Base-by-base conservation (phyloP, 1,284 basidiomycete species). In the Agroathelia rolfsii region DNA sequence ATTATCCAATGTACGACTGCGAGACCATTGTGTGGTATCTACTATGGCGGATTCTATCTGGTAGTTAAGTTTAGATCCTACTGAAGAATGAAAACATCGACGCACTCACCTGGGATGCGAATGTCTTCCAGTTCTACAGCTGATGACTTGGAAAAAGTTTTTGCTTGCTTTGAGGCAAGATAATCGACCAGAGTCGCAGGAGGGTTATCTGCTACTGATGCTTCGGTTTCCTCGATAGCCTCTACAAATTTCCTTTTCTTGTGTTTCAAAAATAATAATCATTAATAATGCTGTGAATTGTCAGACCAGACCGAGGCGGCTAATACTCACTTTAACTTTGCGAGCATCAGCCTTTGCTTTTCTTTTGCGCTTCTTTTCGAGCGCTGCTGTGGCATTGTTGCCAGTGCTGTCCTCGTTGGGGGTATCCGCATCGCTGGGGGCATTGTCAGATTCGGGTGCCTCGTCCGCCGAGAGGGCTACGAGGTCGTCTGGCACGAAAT, bases 11-110 rank as follows among this genome's bases (percentile, higher is more conserved):
- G 72, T 74, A 50, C 86, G 69, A 40, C 72, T 67, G 34, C 64
- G 69, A 50, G 64, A 72, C 73, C 83, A 84, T 56, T 57, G 46
- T 13, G 71, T 76, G 38, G 84, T 85, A 55, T 88, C 82, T 46
- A 62, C 64, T 50, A 89, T 76, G 37, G 73, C 66, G 37, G 61
- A 64, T 54, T 72, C 84, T 86, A 58, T 58, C 69, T 70, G 50
- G 37, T 41, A 42, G 61, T 66, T 59, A 66, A 68, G 58, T 56
- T 63, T 51, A 64, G 55, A 58, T 52, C 33, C 36, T 37, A 43
- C 39, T 38, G 32, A 19, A 15, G n/a, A 37, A 8, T 12, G 22
- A 29, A n/a, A n/a, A 13, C n/a, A 28, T 12, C 17, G 14, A 15
- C 14, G 34, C 6, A 51, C 63, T 42, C 52, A 84, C 86, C 75